Percentiles rank a stretch among this genome's conserved stretches.
These are phyloP conservation scores for Cryptosporidium sp. DNA, from an alignment of 169 alveolate genomes.

Conservation along the genomic window DNA sequence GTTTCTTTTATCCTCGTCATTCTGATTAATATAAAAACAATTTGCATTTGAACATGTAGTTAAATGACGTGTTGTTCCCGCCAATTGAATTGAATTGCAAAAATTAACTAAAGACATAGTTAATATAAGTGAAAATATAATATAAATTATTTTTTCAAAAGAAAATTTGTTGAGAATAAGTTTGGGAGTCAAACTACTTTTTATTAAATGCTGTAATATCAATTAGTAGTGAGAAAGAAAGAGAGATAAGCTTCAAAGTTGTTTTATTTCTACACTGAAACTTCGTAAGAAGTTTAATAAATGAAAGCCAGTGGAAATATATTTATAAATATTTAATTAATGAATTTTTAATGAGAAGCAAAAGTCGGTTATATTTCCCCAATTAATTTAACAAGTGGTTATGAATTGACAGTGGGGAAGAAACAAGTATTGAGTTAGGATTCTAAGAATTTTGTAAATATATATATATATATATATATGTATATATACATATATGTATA, in stretches of 20 bases:
- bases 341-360: not conserved
- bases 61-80: constrained; percentile 22
- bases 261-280: too few relatives aligned
- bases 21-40: not conserved
- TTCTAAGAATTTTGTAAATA: too few relatives aligned
- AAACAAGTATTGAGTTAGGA: not conserved
- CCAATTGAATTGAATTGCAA: not conserved
- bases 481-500: too few relatives aligned
- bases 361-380: not conserved
- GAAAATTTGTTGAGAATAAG: not conserved
- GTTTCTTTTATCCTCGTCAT: not conserved
- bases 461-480: too few relatives aligned
- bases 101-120: not conserved
- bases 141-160: too few relatives aligned
- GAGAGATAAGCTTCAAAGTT: too few relatives aligned
- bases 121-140: not conserved
- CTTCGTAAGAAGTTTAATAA: too few relatives aligned
- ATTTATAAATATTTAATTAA: too few relatives aligned
- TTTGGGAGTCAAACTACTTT: not conserved
- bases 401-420: not conserved
- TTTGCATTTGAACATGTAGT: not conserved
- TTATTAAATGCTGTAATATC: too few relatives aligned
- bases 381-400: not conserved
- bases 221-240: too few relatives aligned
- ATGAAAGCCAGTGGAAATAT: too few relatives aligned